Percentiles rank a stretch among this genome's conserved stretches.
Conservation (phyloP, 129 eudicot species). For the Flaveria robusta region DNA sequence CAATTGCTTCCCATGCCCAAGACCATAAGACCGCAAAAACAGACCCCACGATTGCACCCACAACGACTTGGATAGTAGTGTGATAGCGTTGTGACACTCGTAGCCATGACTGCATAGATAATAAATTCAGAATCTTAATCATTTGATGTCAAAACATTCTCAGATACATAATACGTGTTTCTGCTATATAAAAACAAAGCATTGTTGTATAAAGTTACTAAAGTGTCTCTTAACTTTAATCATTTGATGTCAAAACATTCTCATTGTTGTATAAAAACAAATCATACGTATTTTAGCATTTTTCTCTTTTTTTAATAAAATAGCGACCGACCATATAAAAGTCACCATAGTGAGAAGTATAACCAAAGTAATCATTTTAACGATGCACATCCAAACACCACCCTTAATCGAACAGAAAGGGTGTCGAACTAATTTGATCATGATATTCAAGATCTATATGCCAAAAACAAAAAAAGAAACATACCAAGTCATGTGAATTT, state of each 20-base stretch:
- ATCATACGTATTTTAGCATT: no score
- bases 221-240: no score
- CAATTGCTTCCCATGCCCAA: constrained; percentile 67
- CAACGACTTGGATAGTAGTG: constrained; percentile 60
- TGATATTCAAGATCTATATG: not conserved
- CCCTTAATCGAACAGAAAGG: not conserved
- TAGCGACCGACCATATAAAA: no score
- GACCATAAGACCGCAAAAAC: constrained; percentile 54
- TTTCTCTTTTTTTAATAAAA: no score
- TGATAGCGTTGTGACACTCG: constrained; percentile 60
- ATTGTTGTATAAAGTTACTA: not conserved
- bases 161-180: not conserved
- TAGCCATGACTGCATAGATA: constrained; percentile 68
- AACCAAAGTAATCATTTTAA: not conserved
- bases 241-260: no score
- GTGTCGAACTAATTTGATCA: not conserved
- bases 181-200: not conserved
- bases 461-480: not conserved
- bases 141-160: no score
- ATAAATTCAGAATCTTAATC: not conserved
- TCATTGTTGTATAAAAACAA: no score
- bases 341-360: not conserved
- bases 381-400: not conserved
- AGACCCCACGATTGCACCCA: constrained; percentile 62
- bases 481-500: not conserved